These are phyloP conservation scores for Xylaria digitata DNA, from an alignment of 2,329 filamentous ascomycete genomes.

Conservation along the genomic window DNA sequence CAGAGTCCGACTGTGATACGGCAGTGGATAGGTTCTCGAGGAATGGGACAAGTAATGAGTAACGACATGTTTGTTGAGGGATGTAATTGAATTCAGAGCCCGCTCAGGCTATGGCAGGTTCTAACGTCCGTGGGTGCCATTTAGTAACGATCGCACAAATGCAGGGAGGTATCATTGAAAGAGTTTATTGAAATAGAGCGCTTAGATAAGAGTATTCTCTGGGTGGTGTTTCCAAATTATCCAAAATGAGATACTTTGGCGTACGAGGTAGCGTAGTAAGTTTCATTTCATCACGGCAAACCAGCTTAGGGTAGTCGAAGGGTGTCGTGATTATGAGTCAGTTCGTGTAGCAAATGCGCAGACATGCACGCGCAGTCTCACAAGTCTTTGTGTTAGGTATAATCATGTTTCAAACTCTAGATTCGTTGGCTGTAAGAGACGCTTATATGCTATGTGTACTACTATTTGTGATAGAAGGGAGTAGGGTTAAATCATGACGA, in stretches of 20 bases:
- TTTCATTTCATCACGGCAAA: too few species aligned
- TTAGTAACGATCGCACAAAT: not conserved
- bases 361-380: not conserved
- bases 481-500: not conserved
- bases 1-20: constrained; percentile 36
- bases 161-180: not conserved
- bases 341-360: too few species aligned
- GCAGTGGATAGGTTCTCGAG: not conserved
- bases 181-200: not conserved
- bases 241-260: too few species aligned
- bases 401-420: not conserved
- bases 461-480: not conserved
- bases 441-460: not conserved
- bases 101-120: not conserved
- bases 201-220: not conserved
- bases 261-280: too few species aligned
- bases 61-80: not conserved
- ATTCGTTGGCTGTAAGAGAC: not conserved
- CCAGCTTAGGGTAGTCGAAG: too few species aligned
- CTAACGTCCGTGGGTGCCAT: too few species aligned
- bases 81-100: not conserved
- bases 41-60: not conserved
- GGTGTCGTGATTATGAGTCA: too few species aligned
- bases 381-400: not conserved
- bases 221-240: not conserved